Percentiles rank a stretch among this genome's conserved stretches.
Conservation (phyloP, 2,329 filamentous ascomycete species). For the Chrysoporthe austroafricana region DNA sequence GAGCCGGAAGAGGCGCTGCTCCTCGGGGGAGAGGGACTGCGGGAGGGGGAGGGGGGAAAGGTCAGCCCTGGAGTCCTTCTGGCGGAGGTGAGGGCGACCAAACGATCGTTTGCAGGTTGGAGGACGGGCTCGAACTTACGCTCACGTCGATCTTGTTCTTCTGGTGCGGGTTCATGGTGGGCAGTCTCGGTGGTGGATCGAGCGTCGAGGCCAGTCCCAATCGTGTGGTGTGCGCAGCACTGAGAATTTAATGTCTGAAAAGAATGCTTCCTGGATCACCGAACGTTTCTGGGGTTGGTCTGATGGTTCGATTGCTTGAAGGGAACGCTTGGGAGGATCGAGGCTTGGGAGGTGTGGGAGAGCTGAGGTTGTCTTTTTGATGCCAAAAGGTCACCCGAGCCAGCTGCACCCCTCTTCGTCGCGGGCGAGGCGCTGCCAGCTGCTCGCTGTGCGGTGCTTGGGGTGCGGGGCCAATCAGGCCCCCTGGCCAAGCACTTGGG, state of each 20-base stretch:
- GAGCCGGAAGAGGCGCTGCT: conserved; percentile 93
- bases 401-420: conserved; percentile 7
- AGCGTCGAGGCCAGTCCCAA: neutral
- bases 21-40: conserved; percentile 89
- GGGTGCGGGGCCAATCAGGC: neutral
- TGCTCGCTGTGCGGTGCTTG: neutral
- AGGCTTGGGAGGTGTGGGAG: conserved; percentile 8
- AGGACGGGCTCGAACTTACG: conserved; percentile 60
- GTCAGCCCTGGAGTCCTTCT: neutral
- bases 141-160: conserved; percentile 98
- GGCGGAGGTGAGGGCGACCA: neutral
- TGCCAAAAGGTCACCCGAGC: conserved; percentile 10
- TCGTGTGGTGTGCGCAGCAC: conserved; percentile 12
- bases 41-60: neutral
- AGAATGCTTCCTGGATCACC: neutral
- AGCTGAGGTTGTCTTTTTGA: conserved; percentile 18
- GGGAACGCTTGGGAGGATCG: conserved; percentile 1
- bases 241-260: neutral
- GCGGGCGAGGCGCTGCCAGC: neutral
- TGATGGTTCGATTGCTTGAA: conserved; percentile 1
- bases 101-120: conserved; percentile 11
- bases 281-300: neutral
- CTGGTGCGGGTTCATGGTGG: conserved; percentile 89
- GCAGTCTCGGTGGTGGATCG: conserved; percentile 8
- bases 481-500: too few relatives aligned